These are phyloP conservation scores for Zymoseptoria pseudotritici DNA, from an alignment of 2,329 filamentous ascomycete species.

Conservation along the genomic window DNA sequence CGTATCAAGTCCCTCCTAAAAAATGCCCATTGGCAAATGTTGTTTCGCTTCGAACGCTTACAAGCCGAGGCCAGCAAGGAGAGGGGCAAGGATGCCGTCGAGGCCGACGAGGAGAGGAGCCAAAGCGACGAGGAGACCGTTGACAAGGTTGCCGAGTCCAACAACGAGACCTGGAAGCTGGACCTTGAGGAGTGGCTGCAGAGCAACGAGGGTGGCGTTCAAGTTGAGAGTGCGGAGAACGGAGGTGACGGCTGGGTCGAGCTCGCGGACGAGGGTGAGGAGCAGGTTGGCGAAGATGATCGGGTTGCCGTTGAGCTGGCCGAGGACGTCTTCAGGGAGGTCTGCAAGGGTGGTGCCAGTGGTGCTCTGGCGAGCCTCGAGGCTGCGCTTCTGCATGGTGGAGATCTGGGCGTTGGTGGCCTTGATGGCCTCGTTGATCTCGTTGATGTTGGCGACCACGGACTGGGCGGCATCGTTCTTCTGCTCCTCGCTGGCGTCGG, in stretches of 20 bases:
- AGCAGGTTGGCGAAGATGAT: conserved; percentile 7
- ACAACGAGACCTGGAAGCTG: conserved; percentile 5
- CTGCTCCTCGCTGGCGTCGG: conserved; percentile 2
- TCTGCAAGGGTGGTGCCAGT: background rate
- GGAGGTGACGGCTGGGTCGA: conserved; percentile 8
- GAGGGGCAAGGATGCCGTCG: conserved; percentile 6
- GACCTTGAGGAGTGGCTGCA: conserved; percentile 7
- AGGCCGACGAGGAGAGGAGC: conserved; percentile 2
- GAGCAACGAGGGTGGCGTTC: conserved; percentile 3
- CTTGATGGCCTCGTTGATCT: conserved; percentile 11
- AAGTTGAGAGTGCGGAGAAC: conserved; percentile 6
- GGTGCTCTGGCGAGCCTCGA: background rate
- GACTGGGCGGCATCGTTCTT: conserved; percentile 4
- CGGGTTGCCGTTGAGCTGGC: conserved; percentile 8
- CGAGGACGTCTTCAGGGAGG: conserved; percentile 3
- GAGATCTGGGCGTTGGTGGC: conserved; percentile 9
- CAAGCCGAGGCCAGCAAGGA: conserved; percentile 1
- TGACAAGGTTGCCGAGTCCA: conserved; percentile 2
- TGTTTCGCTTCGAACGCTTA: background rate
- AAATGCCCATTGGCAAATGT: background rate
- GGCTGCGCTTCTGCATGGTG: conserved; percentile 1
- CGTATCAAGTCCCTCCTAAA: background rate
- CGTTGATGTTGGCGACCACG: conserved; percentile 7
- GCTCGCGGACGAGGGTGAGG: conserved; percentile 2
- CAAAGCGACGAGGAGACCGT: conserved; percentile 3